Evolutionary conservation across 108 stramenopile genomes (phyloP).

Genomic region (Conticribra weissflogii): DNA sequence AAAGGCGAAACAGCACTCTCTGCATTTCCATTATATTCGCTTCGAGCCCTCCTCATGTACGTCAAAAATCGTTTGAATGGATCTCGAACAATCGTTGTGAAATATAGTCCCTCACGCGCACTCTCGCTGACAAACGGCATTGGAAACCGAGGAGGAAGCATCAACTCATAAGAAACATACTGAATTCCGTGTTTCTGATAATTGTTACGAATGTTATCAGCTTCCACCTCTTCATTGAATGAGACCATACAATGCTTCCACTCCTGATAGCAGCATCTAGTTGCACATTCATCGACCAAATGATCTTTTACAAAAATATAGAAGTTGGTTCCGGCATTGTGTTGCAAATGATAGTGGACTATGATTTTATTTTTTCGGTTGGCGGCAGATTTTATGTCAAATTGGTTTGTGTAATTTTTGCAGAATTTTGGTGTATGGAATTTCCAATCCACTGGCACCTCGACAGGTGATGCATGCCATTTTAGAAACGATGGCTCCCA

Average conservation of each 20-base stretch:
- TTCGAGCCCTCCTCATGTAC: slow-evolving; percentile 5
- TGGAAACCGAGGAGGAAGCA: slow-evolving; percentile 44
- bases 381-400: background rate
- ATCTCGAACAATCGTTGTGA: slow-evolving; percentile 46
- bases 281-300: slow-evolving; percentile 31
- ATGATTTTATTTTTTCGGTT: slow-evolving; percentile 29
- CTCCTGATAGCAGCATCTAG: slow-evolving; percentile 38
- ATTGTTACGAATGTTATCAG: slow-evolving; percentile 40
- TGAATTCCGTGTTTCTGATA: slow-evolving; percentile 38
- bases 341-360: slow-evolving; percentile 50
- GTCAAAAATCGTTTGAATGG: slow-evolving; percentile 36
- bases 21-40: background rate
- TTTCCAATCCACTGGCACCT: slow-evolving; percentile 15
- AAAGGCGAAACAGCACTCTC: slow-evolving; percentile 13
- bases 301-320: slow-evolving; percentile 5
- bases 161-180: slow-evolving; percentile 45
- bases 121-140: slow-evolving; percentile 37
- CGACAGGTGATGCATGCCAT: slow-evolving; percentile 13
- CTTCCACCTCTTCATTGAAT: slow-evolving; percentile 42
- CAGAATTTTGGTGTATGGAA: slow-evolving; percentile 26
- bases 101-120: slow-evolving; percentile 40
- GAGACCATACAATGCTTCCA: slow-evolving; percentile 45
- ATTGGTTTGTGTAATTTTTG: background rate
- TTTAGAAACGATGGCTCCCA: slow-evolving; percentile 16
- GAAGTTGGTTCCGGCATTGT: slow-evolving; percentile 50